Conservation (phyloP, 208 protist genomes). For the Hexamita inflata region DNA sequence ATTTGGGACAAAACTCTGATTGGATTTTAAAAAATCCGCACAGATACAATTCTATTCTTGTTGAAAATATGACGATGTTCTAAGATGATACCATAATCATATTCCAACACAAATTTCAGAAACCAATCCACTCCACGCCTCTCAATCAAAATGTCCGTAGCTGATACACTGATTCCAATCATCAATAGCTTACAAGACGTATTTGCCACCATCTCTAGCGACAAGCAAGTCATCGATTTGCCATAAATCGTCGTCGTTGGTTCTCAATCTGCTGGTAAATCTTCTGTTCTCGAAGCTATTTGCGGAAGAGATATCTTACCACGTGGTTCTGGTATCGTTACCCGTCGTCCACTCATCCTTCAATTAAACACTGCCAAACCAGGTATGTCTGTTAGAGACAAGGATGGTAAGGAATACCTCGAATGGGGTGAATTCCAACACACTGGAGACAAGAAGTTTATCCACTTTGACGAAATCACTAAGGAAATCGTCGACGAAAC, state of each 20-base stretch:
- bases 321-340: constrained; percentile 92
- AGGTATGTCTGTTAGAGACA: neutral
- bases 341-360: constrained; percentile 87
- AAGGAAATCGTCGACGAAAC: constrained; percentile 84
- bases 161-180: constrained; percentile 68
- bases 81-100: too few relatives aligned
- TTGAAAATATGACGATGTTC: too few relatives aligned
- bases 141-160: constrained; percentile 18
- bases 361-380: constrained; percentile 64
- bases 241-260: constrained; percentile 95
- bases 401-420: constrained; percentile 2
- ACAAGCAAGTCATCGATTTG: constrained; percentile 69
- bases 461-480: constrained; percentile 77
- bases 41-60: too few relatives aligned
- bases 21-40: too few relatives aligned
- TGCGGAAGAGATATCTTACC: constrained; percentile 95
- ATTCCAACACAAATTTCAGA: too few relatives aligned
- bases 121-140: too few relatives aligned
- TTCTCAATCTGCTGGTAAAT: constrained; percentile 75
- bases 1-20: too few relatives aligned
- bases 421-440: constrained; percentile 67
- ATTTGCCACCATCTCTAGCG: constrained; percentile 51
- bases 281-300: constrained; percentile 92
- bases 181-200: constrained; percentile 90
- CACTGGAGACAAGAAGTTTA: constrained; percentile 65